Conservation (phyloP, 495 filamentous ascomycete genomes). For the Penicillium mononematosum region DNA sequence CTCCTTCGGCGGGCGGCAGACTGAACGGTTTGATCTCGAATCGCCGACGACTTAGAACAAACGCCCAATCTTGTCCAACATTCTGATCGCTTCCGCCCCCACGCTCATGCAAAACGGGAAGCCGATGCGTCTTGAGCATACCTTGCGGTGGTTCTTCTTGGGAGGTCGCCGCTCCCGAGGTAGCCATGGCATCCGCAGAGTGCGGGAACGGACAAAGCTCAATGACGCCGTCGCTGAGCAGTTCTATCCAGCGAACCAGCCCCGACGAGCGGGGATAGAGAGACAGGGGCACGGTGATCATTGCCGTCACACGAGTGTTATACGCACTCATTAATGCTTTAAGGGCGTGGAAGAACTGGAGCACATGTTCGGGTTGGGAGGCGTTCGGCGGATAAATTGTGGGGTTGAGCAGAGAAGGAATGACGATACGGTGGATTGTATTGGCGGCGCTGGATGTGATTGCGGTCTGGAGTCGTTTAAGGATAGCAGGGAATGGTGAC, state of each 20-base stretch:
- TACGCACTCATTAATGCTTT: slow-evolving; percentile 70
- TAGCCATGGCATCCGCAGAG: slow-evolving; percentile 55
- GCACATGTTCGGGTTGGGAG: slow-evolving; percentile 64
- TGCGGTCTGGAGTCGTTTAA: slow-evolving; percentile 56
- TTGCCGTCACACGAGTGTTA: slow-evolving; percentile 62
- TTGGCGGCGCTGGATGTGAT: slow-evolving; percentile 57
- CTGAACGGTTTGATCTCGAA: slow-evolving; percentile 87
- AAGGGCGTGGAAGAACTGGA: slow-evolving; percentile 82
- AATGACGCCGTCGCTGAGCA: slow-evolving; percentile 80
- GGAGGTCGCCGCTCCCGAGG: slow-evolving; percentile 49
- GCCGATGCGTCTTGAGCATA: slow-evolving; percentile 73
- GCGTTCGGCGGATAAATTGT: slow-evolving; percentile 70
- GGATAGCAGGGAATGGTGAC: slow-evolving; percentile 64
- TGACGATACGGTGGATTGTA: slow-evolving; percentile 75
- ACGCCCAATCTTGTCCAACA: slow-evolving; percentile 81
- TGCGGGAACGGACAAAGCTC: slow-evolving; percentile 85
- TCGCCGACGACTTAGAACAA: slow-evolving; percentile 78
- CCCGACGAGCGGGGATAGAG: slow-evolving; percentile 78
- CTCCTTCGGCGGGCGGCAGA: slow-evolving; percentile 83
- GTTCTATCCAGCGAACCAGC: slow-evolving; percentile 83
- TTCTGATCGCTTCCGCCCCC: slow-evolving; percentile 72
- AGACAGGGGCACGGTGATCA: slow-evolving; percentile 76
- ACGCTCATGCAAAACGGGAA: slow-evolving; percentile 84
- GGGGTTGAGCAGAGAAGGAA: slow-evolving; percentile 82
- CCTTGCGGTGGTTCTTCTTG: slow-evolving; percentile 81